Evolutionary conservation across 768 basidiomycete species (phyloP), one percentile per base, ranked within the genome.

Genomic region (Ramaria rubella): DNA sequence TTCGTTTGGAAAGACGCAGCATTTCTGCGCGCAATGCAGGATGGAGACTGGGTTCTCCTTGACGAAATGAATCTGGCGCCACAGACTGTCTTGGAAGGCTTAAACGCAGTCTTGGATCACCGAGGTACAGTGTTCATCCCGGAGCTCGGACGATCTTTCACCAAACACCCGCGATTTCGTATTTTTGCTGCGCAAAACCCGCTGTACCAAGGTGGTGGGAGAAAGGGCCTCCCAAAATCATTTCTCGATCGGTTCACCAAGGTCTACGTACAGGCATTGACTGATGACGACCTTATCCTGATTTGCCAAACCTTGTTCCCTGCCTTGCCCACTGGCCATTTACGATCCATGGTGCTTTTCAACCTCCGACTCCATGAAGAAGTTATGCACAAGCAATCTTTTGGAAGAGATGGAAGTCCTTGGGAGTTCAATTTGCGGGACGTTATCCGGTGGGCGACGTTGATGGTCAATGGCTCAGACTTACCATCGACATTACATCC

Each of bases 51-150:
- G 96, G 95, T 98, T 5, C 81, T 99, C 5, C 79, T 99, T 9
- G 96, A 99, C 66, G 96, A 99, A 69, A 98, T 99, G 96, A 99
- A 99, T 66, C 78, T 99, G 36, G 95, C 95, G 0, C 91, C 95
- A 29, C 95, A 99, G 65, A 86, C 96, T 0, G 87, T 99, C 4
- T 81, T 99, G 1, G 96, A 99, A 72, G 96, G 96, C 27, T 80
- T 99, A 38, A 99, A 99, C 65, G 93, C 96, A 1, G 83, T 95
- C 9, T 73, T 99, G 29, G 96, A 99, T 69, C 95, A 98, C 70
- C 85, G 96, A 51, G 95, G 96, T 27, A 83, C 86, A 1, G 92
- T 96, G 24, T 98, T 86, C 69, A 87, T 99, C 40, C 96, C 96
- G 2, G 96, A 98, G 67, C 81, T 99, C 11, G 90, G 89, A 43